Percentiles rank a stretch among this genome's conserved stretches.
phyloP scores from a whole-genome alignment of 495 filamentous ascomycete genomes.

The Bombardia bombarda region DNA sequence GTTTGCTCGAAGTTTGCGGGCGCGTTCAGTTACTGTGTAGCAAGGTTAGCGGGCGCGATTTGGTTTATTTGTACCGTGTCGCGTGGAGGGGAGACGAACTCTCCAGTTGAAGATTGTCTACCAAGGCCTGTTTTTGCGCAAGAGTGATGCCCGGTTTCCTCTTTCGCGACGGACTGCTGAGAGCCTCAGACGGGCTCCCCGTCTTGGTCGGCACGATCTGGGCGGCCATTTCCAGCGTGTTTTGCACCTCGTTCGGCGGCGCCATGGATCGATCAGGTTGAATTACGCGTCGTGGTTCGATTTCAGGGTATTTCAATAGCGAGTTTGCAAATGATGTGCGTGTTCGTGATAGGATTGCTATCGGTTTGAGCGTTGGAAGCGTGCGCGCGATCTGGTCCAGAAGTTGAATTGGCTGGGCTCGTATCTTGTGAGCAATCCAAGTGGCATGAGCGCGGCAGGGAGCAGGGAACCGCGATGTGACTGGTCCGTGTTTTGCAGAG shows the following conservation, averaged over 20 bases:
- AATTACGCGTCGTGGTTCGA: too few species aligned
- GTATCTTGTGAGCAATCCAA: too few species aligned
- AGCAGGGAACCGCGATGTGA: too few species aligned
- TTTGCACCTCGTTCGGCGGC: conserved; percentile 26
- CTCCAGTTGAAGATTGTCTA: conserved; percentile 90
- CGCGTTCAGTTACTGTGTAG: conserved; percentile 77
- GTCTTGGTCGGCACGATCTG: conserved; percentile 34
- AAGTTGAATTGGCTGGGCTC: too few species aligned
- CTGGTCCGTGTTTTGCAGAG: too few species aligned
- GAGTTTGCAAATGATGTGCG: too few species aligned
- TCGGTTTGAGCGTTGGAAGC: too few species aligned
- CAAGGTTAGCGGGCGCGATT: conserved; percentile 10
- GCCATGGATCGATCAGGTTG: too few species aligned
- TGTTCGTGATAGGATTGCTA: too few species aligned
- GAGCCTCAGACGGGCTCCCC: conserved; percentile 29
- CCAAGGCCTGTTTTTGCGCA: conserved; percentile 76
- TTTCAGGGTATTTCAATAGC: too few species aligned
- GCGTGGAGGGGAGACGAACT: conserved; percentile 57
- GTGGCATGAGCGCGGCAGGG: too few species aligned
- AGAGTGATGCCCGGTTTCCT: conserved; percentile 55
- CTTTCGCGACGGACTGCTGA: conserved; percentile 52
- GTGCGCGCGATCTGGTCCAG: too few species aligned
- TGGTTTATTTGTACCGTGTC: not conserved
- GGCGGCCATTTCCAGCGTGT: conserved; percentile 13
- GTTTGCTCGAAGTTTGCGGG: conserved; percentile 82